Percentiles rank a stretch among this genome's conserved stretches.
Conservation (phyloP, 2,329 filamentous ascomycete genomes). For the Fusarium sp. region DNA sequence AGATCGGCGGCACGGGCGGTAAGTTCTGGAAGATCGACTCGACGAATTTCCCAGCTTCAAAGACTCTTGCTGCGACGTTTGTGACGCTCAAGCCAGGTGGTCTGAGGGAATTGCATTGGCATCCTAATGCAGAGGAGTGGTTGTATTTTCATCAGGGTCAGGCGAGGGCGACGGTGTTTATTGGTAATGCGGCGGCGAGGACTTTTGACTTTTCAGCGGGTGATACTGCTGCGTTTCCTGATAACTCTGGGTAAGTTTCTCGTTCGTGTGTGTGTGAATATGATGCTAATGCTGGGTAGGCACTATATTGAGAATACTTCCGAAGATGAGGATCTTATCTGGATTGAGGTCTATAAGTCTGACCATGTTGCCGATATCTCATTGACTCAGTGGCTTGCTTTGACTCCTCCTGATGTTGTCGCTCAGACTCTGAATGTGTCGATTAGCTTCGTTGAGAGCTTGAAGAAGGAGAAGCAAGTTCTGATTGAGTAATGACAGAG, state of each 20-base stretch:
- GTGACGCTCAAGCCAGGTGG: conserved; percentile 71
- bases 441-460: conserved; percentile 61
- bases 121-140: conserved; percentile 76
- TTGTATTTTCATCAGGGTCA: conserved; percentile 73
- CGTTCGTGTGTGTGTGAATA: rapidly evolving
- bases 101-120: conserved; percentile 74
- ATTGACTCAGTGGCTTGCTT: conserved; percentile 73
- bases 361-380: conserved; percentile 73
- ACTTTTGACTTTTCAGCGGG: conserved; percentile 74
- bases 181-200: conserved; percentile 66
- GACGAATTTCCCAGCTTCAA: conserved; percentile 72
- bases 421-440: conserved; percentile 68
- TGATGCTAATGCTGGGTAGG: conserved; percentile 39
- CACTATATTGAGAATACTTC: conserved; percentile 78
- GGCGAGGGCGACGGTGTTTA: conserved; percentile 71
- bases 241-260: conserved; percentile 62
- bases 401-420: conserved; percentile 71
- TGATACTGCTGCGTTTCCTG: conserved; percentile 75
- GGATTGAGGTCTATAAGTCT: conserved; percentile 76
- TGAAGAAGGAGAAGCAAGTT: conserved; percentile 73
- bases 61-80: conserved; percentile 71
- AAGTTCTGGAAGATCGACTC: conserved; percentile 72
- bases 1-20: conserved; percentile 69
- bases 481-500: conserved; percentile 44
- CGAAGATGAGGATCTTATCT: conserved; percentile 69